These are phyloP conservation scores for Fusarium sp. DNA, from an alignment of 2,329 filamentous ascomycete species.

Conservation along the genomic window DNA sequence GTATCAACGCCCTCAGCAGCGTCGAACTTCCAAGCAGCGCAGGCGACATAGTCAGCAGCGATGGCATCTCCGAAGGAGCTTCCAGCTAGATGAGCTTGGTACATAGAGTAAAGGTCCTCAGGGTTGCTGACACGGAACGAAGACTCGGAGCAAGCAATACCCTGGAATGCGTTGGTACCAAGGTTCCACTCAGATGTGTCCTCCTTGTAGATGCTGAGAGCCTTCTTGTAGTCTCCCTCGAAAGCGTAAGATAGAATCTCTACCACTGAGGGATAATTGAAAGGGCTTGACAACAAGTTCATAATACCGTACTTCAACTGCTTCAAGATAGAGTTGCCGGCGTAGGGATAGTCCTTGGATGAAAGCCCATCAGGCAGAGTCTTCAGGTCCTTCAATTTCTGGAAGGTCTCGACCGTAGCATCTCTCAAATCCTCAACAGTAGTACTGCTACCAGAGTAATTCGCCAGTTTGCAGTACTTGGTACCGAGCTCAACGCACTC, in stretches of 20 bases:
- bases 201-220: constrained; percentile 7
- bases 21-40: constrained; percentile 25
- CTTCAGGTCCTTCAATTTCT: constrained; percentile 5
- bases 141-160: constrained; percentile 26
- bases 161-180: constrained; percentile 10
- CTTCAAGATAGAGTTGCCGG: constrained; percentile 18
- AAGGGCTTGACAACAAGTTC: constrained; percentile 9
- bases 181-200: constrained; percentile 22
- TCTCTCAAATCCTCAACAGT: constrained; percentile 14
- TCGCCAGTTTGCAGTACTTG: constrained; percentile 19
- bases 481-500: constrained; percentile 30
- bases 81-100: constrained; percentile 13
- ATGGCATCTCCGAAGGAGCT: constrained; percentile 29
- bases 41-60: background rate
- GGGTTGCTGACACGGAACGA: constrained; percentile 16
- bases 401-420: background rate
- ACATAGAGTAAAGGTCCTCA: constrained; percentile 20
- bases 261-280: background rate
- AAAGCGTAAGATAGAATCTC: constrained; percentile 8
- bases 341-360: background rate
- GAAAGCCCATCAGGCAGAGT: constrained; percentile 9
- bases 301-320: constrained; percentile 16
- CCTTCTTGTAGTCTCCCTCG: constrained; percentile 11
- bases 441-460: constrained; percentile 21
- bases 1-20: constrained; percentile 25